A percentile compares a stretch with the other conserved stretches of the same genome.
These are phyloP conservation scores for Microbotryum silenes-acaulis DNA, from an alignment of 1,284 basidiomycete genomes.

Conservation along the genomic window DNA sequence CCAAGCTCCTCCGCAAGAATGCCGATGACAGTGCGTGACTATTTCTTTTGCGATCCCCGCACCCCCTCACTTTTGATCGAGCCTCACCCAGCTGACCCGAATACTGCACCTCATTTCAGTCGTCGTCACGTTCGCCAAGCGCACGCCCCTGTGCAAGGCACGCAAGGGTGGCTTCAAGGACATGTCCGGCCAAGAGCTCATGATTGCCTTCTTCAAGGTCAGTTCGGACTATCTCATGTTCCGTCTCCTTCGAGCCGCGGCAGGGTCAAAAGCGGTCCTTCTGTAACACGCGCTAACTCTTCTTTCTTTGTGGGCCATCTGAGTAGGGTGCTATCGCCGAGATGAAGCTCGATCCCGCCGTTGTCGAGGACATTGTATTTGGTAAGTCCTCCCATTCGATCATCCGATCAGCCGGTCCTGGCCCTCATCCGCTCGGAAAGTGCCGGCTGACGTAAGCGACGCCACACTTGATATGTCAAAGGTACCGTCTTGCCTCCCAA, in stretches of 20 bases:
- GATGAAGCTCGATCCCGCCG: slow-evolving; percentile 57
- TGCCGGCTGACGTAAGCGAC: slow-evolving; percentile 44
- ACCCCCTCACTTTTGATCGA: not conserved
- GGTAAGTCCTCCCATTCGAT: slow-evolving; percentile 37
- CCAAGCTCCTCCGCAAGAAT: slow-evolving; percentile 26
- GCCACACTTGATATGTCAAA: slow-evolving; percentile 44
- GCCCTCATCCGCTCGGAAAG: no score
- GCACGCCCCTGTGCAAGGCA: slow-evolving; percentile 61
- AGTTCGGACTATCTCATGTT: slow-evolving; percentile 26
- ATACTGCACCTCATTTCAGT: slow-evolving; percentile 40
- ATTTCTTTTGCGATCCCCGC: not conserved
- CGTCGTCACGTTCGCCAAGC: slow-evolving; percentile 68
- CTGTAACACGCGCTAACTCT: no score
- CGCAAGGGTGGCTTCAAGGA: slow-evolving; percentile 74
- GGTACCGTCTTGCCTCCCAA: slow-evolving; percentile 37
- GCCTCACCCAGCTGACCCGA: not conserved
- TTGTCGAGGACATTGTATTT: slow-evolving; percentile 70
- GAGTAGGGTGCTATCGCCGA: slow-evolving; percentile 54
- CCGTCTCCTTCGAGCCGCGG: slow-evolving; percentile 20
- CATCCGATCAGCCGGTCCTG: not conserved
- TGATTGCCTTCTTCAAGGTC: slow-evolving; percentile 61
- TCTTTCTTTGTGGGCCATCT: not conserved
- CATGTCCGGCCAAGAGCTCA: slow-evolving; percentile 58
- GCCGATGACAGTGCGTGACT: slow-evolving; percentile 29
- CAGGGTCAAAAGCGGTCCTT: not conserved